Evolutionary conservation across 2,329 filamentous ascomycete species (phyloP), one percentile per base, ranked within the genome.

Genomic region (Aspergillus fructus): DNA sequence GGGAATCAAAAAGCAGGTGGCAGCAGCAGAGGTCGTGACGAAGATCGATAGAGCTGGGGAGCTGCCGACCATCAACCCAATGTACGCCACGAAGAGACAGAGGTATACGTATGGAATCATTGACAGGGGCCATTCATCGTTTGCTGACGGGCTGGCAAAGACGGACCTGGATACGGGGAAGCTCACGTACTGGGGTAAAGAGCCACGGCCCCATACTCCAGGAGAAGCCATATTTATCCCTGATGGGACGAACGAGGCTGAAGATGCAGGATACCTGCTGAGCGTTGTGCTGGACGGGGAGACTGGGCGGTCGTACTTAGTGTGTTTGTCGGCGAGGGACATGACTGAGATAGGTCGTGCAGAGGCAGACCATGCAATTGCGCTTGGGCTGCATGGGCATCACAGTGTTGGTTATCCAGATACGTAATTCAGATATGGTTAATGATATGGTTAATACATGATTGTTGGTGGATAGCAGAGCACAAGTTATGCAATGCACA

Each of bases 211-310:
- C 0, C 81, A 83, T 61, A 80, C 76, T 2, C 78, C 81, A 0
- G 78, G 80, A 1, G 81, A 84, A 60, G 70, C 81, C 0, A 80
- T 83, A 15, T 84, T 83, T 54, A 66, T 84, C 2, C 57, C 61
- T 7, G 55, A 62, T 23, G 56, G 49, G 2, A 43, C 21, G 6
- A 37, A 19, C 3, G 48, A 56, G 11, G 33, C 73, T 0, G 81
- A 83, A 61, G 81, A 83, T 62, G 79, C 79, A 39, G 81, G 81
- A 0, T 74, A 80, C 9, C 60, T 83, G 7, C 64, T 84, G 51
- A 78, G 72, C 48, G 79, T 83, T 4, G 79, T 83, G 2, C 67
- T 83, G 15, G 76, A 83, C 70, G 81, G 81, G 0, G 65, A 68
- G 3, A 68, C 59, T 5, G 79, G 77, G 27, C 78, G 69, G 63